phyloP scores from a whole-genome alignment of 768 basidiomycete species.

The Tricholoma flavovirens region DNA sequence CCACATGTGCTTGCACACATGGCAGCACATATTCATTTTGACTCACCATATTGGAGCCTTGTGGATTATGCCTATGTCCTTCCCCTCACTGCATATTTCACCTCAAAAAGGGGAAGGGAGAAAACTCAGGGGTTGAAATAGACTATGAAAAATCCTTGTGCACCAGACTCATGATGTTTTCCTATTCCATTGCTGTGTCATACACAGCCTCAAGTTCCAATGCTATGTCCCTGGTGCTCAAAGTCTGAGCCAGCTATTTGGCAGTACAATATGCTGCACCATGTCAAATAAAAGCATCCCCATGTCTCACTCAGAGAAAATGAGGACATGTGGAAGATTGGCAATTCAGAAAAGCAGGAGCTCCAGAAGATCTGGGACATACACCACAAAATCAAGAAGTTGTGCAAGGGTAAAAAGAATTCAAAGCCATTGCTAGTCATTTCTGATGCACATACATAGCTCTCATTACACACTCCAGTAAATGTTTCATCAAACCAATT shows the following conservation, averaged over 20 bases:
- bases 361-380: not conserved
- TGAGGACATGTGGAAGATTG: not conserved
- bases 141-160: constrained; percentile 15
- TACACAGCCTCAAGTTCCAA: constrained; percentile 15
- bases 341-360: not conserved
- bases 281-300: not conserved
- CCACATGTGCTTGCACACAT: constrained; percentile 22
- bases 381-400: not conserved
- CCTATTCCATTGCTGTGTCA: constrained; percentile 12
- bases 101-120: constrained; percentile 18
- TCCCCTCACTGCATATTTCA: constrained; percentile 14
- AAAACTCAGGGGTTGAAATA: constrained; percentile 10
- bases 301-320: not conserved
- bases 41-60: constrained; percentile 13
- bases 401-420: not conserved
- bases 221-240: not conserved
- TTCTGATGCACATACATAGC: not conserved
- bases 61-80: constrained; percentile 22
- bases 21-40: constrained; percentile 23
- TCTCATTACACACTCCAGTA: too few species aligned
- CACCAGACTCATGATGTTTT: constrained; percentile 10
- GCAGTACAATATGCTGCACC: not conserved
- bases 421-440: not conserved
- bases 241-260: not conserved
- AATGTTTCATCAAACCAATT: too few species aligned